These are phyloP conservation scores for Aspergillus sparsus DNA, from an alignment of 495 filamentous ascomycete species.

Conservation along the genomic window DNA sequence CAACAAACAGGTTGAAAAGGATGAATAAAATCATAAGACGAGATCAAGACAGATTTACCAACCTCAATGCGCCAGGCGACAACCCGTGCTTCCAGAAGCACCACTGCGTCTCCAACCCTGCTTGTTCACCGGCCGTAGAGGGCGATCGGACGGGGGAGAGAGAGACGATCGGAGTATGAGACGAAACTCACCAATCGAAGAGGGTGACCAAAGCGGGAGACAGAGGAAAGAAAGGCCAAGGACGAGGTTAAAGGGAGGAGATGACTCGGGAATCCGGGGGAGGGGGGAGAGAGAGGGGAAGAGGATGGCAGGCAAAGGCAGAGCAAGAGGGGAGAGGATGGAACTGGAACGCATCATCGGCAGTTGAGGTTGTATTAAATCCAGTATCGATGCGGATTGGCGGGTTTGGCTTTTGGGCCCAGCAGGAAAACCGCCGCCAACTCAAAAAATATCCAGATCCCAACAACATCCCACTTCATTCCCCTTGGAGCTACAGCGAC, in stretches of 20 bases:
- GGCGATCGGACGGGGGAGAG: conserved; percentile 12
- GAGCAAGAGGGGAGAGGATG: neutral
- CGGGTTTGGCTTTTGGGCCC: too few species aligned
- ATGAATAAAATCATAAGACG: conserved; percentile 20
- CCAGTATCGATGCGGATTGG: too few species aligned
- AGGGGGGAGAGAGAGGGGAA: conserved; percentile 16
- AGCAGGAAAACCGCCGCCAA: neutral
- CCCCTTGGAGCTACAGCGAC: neutral
- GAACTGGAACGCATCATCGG: conserved; percentile 6
- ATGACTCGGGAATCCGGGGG: neutral
- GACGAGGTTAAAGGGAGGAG: neutral
- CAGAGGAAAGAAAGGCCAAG: conserved; percentile 14
- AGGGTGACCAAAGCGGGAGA: conserved; percentile 2
- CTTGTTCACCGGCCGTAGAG: conserved; percentile 8
- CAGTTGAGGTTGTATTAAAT: neutral
- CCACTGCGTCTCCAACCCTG: conserved; percentile 30
- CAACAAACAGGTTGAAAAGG: conserved; percentile 9
- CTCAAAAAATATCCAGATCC: neutral
- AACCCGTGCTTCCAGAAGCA: conserved; percentile 41
- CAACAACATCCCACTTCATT: neutral
- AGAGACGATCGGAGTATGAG: conserved; percentile 2
- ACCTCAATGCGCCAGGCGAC: conserved; percentile 51
- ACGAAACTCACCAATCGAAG: neutral
- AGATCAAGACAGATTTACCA: conserved; percentile 24
- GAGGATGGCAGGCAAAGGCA: conserved; percentile 9